Evolutionary conservation across 345 rosid genomes (phyloP).

Genomic region (Psidium guajava): DNA sequence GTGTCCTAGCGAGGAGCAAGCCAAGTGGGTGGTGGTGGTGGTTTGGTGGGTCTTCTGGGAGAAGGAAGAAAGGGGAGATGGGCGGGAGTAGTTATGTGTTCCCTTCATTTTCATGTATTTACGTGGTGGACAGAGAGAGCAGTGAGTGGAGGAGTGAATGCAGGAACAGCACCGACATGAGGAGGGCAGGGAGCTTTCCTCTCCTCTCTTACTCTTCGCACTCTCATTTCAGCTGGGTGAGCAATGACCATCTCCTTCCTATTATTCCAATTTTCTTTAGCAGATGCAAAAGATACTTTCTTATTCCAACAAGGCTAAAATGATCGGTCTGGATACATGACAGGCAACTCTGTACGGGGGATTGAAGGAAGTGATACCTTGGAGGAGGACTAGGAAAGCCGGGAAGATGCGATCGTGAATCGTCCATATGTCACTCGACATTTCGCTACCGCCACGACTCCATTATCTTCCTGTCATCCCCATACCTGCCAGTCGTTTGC

Average conservation of each 20-base stretch:
- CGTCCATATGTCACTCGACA: background rate
- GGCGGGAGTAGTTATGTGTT: constrained; percentile 49
- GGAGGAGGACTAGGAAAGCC: constrained; percentile 37
- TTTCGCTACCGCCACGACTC: background rate
- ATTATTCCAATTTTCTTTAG: background rate
- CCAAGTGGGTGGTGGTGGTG: background rate
- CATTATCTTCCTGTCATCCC: background rate
- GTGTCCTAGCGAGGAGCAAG: background rate
- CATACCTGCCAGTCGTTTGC: background rate
- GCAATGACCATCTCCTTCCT: constrained; percentile 4
- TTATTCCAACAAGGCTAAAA: background rate
- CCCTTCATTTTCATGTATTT: constrained; percentile 25
- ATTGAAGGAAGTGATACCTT: constrained; percentile 55
- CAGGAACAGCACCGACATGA: constrained; percentile 23
- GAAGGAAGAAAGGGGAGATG: constrained; percentile 22
- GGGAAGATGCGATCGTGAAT: constrained; percentile 27
- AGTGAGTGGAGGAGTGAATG: constrained; percentile 10
- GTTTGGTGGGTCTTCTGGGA: constrained; percentile 16
- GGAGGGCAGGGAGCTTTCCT: constrained; percentile 35
- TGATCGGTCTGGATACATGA: background rate
- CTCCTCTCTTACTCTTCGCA: constrained; percentile 22
- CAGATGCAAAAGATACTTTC: background rate
- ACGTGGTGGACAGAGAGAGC: constrained; percentile 12
- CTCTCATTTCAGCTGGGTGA: constrained; percentile 43
- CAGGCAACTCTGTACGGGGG: constrained; percentile 55